A percentile compares a stretch with the other conserved stretches of the same genome.
phyloP scores from a whole-genome alignment of 169 alveolate genomes.

The Fabrea salina region DNA sequence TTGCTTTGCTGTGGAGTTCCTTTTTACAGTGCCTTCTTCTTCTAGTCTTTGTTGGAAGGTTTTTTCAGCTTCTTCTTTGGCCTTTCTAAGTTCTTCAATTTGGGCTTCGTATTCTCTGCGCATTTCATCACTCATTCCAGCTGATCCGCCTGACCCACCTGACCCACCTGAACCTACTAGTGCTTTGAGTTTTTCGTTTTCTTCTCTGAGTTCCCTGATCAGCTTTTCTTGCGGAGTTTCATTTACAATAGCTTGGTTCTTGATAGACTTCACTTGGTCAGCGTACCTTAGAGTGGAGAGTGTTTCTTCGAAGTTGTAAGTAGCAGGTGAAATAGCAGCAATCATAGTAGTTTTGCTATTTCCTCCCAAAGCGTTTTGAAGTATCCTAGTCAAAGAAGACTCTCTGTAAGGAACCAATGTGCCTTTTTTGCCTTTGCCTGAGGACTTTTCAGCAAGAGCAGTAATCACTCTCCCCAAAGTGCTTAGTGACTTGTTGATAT shows the following conservation, averaged over 20 bases:
- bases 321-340: conserved; percentile 88
- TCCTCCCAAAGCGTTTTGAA: conserved; percentile 91
- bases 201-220: conserved; percentile 80
- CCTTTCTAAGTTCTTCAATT: background rate
- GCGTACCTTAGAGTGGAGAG: conserved; percentile 86
- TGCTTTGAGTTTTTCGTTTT: conserved; percentile 49
- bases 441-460: conserved; percentile 86
- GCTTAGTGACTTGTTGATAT: conserved; percentile 85
- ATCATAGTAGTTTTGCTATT: conserved; percentile 87
- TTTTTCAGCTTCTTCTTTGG: conserved; percentile 16
- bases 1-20: background rate
- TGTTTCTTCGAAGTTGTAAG: conserved; percentile 87
- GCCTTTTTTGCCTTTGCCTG: conserved; percentile 79
- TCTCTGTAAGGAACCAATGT: conserved; percentile 89
- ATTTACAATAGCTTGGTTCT: conserved; percentile 85
- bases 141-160: conserved; percentile 22
- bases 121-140: background rate
- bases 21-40: background rate
- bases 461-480: conserved; percentile 87
- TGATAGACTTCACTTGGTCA: conserved; percentile 86
- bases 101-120: background rate
- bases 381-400: conserved; percentile 76
- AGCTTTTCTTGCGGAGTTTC: conserved; percentile 85
- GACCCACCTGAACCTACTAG: background rate
- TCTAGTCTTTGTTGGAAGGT: background rate